Evolutionary conservation across 2,329 filamentous ascomycete genomes (phyloP).

Genomic region (Byssoonygena ceratinophila): DNA sequence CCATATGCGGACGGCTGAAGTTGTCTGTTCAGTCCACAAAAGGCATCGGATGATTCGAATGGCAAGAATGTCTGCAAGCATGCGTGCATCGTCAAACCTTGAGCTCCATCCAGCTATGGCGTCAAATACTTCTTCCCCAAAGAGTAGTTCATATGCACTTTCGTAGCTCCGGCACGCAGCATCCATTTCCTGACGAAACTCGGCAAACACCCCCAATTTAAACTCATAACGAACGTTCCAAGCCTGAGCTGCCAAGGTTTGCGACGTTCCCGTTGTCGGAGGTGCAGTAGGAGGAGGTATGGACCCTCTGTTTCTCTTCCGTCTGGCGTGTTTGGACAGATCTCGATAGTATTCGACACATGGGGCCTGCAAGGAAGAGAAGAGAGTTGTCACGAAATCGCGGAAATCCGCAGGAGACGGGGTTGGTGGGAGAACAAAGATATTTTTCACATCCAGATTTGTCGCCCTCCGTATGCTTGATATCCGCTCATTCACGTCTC

Average conservation of each 20-base stretch:
- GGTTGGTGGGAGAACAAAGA: constrained; percentile 73
- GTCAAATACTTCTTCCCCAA: constrained; percentile 75
- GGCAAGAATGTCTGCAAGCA: constrained; percentile 69
- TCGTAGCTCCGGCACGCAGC: constrained; percentile 75
- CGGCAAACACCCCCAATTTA: constrained; percentile 80
- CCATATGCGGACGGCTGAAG: constrained; percentile 71
- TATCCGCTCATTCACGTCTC: constrained; percentile 63
- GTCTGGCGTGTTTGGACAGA: constrained; percentile 77
- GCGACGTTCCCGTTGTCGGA: constrained; percentile 72
- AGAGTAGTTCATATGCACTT: constrained; percentile 70
- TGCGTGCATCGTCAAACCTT: constrained; percentile 84
- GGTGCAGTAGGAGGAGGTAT: constrained; percentile 73
- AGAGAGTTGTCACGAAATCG: constrained; percentile 61
- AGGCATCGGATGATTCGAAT: constrained; percentile 74
- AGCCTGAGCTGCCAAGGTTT: constrained; percentile 70
- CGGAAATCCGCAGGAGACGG: constrained; percentile 60
- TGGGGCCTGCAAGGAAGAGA: constrained; percentile 60
- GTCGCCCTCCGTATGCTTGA: constrained; percentile 69
- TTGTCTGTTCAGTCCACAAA: constrained; percentile 69
- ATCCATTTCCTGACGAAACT: constrained; percentile 89
- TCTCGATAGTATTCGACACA: constrained; percentile 88
- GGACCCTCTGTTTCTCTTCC: constrained; percentile 71
- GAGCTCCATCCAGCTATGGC: constrained; percentile 82
- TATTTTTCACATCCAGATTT: constrained; percentile 67
- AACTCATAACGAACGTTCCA: constrained; percentile 95